Evolutionary conservation across 1,284 basidiomycete genomes (phyloP), one percentile per base, ranked within the genome.

Genomic region (Leccinum ponderosum): DNA sequence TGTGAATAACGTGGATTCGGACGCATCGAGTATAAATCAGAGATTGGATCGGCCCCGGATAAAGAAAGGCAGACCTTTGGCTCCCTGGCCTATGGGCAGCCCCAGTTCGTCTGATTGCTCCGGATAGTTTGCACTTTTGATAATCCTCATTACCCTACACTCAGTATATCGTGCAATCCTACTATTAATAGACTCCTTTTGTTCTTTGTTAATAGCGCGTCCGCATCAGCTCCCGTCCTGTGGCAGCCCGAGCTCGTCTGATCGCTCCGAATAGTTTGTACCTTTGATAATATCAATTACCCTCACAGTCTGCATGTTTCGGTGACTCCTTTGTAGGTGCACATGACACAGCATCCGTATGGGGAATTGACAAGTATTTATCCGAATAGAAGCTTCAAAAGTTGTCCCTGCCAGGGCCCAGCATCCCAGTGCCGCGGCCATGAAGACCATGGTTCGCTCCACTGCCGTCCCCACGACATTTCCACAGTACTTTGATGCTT

Each of bases 1-100:
- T 54, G 51, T 47, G 22, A 25, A 50, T 25, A 25, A 63, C 8
- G 55, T 54, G 11, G 65, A 72, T 33, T 74, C 73, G 6, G 69
- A 71, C 25, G 29, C 48, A 42, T 73, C 72, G 31, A 47, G 64
- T 22, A 22, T 42, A 3, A 57, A 52, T 14, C 56, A 52, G 25
- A 55, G 54, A 60, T 25, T 64, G 22, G 57, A 48, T n/a, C 59
- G 61, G 8, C 31, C 27, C 11, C 15, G 20, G 7, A 60, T 61
- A 0, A 64, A 20, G 39, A 60, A 61, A 44, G 51, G 55, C 4
- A n/a, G 42, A 3, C 2, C 9, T 27, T 0, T 14, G 31, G 20
- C 17, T 37, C 0, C 25, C 11, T 72, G 73, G 73, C 22, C 74
- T 9, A 31, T 65, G 9, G 58, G 52, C 17, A 33, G 29, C 0